Evolutionary conservation across 805 yeast genomes (phyloP).

Genomic region (Candida koratica): DNA sequence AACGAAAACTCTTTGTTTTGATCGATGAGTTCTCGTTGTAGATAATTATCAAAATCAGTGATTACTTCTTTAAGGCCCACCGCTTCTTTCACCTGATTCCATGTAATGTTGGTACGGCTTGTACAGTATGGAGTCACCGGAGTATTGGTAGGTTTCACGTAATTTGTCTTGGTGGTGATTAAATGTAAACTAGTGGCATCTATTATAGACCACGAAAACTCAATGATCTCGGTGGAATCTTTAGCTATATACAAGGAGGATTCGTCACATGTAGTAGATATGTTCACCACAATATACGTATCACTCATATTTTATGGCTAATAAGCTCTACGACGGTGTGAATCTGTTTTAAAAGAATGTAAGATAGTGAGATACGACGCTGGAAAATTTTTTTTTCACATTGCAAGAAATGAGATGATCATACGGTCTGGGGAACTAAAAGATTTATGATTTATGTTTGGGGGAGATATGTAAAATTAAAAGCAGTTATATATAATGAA

Average conservation of each 20-base stretch:
- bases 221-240: constrained; percentile 66
- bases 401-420: too few species aligned
- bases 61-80: constrained; percentile 64
- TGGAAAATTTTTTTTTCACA: too few species aligned
- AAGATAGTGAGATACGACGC: too few species aligned
- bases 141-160: constrained; percentile 60
- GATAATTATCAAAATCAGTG: constrained; percentile 45
- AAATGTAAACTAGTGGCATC: constrained; percentile 49
- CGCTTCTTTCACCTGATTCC: constrained; percentile 59
- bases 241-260: constrained; percentile 52
- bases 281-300: constrained; percentile 55
- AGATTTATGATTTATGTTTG: too few species aligned
- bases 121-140: constrained; percentile 62
- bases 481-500: too few species aligned
- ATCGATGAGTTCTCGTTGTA: constrained; percentile 41
- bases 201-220: constrained; percentile 62
- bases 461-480: too few species aligned
- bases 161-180: constrained; percentile 39
- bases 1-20: constrained; percentile 54
- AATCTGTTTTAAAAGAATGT: constrained; percentile 4
- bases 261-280: constrained; percentile 67
- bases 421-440: too few species aligned
- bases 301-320: constrained; percentile 40
- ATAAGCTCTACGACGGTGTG: neutral
- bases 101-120: constrained; percentile 47